These are phyloP conservation scores for Cytidiella melzeri DNA, from an alignment of 768 basidiomycete genomes.

Conservation along the genomic window DNA sequence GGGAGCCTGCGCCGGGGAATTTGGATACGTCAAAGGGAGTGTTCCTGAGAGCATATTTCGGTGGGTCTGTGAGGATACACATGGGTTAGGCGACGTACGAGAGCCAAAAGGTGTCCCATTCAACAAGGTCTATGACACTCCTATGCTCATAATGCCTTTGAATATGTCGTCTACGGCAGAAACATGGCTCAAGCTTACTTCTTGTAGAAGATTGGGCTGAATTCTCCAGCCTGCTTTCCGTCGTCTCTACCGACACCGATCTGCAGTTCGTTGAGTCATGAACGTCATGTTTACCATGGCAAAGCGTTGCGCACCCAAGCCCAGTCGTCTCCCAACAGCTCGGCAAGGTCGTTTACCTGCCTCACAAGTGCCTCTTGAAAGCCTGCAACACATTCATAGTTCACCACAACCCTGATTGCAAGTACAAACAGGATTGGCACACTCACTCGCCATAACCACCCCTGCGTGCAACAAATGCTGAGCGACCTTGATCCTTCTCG, in stretches of 20 bases:
- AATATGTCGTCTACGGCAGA: no score
- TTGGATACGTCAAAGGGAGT: conserved; percentile 43
- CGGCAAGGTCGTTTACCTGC: conserved; percentile 50
- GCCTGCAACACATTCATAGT: conserved; percentile 25
- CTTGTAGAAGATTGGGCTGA: conserved; percentile 57
- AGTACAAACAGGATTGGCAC: neutral
- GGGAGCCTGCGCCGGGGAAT: conserved; percentile 45
- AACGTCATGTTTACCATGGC: no score
- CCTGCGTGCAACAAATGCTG: conserved; percentile 37
- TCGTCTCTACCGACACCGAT: conserved; percentile 62
- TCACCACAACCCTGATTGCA: no score
- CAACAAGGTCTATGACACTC: conserved; percentile 30
- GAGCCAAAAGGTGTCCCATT: conserved; percentile 49
- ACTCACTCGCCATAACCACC: conserved; percentile 35
- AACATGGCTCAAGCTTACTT: conserved; percentile 25
- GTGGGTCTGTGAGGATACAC: neutral
- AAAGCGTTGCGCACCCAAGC: conserved; percentile 37
- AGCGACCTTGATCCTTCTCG: conserved; percentile 41
- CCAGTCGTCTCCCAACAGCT: conserved; percentile 50
- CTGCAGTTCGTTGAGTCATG: conserved; percentile 22
- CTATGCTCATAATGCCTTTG: no score
- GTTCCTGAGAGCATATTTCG: conserved; percentile 23
- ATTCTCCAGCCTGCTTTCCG: conserved; percentile 49
- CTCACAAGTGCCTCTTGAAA: conserved; percentile 50
- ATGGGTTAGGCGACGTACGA: conserved; percentile 32